phyloP scores from a whole-genome alignment of 192 early-diverging fungal genomes.

The Piromyces sp. region DNA sequence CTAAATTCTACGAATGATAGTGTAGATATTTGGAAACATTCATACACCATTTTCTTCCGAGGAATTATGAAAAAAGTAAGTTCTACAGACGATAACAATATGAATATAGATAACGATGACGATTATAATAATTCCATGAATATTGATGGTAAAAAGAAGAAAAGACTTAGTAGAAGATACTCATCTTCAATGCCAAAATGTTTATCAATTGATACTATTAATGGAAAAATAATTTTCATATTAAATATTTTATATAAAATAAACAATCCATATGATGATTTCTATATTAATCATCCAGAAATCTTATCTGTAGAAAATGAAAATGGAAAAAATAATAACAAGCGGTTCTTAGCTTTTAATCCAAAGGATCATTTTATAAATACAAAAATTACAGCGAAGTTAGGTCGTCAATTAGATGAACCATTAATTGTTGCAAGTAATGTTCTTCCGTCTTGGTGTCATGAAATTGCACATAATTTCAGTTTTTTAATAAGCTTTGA shows the following conservation, averaged over 20 bases:
- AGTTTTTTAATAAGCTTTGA: constrained; percentile 76
- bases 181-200: not conserved
- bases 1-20: not conserved
- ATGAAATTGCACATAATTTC: constrained; percentile 32
- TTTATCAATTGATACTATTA: not conserved
- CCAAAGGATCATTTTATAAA: constrained; percentile 47
- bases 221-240: not conserved
- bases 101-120: not conserved
- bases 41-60: not conserved
- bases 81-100: not conserved
- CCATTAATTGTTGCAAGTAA: constrained; percentile 71
- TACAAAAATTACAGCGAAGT: constrained; percentile 64
- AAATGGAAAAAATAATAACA: not conserved
- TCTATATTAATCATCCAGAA: not conserved
- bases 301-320: not conserved
- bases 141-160: not conserved
- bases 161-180: not conserved
- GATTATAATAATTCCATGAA: not conserved
- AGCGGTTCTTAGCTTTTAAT: not conserved
- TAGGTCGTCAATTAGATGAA: constrained; percentile 71
- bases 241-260: not conserved
- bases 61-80: not conserved
- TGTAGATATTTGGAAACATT: not conserved
- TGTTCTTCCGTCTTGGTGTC: constrained; percentile 61
- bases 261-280: not conserved